Evolutionary conservation across 1,284 basidiomycete species (phyloP), one percentile per base, ranked within the genome.

Genomic region (Rhodotorula sp.): DNA sequence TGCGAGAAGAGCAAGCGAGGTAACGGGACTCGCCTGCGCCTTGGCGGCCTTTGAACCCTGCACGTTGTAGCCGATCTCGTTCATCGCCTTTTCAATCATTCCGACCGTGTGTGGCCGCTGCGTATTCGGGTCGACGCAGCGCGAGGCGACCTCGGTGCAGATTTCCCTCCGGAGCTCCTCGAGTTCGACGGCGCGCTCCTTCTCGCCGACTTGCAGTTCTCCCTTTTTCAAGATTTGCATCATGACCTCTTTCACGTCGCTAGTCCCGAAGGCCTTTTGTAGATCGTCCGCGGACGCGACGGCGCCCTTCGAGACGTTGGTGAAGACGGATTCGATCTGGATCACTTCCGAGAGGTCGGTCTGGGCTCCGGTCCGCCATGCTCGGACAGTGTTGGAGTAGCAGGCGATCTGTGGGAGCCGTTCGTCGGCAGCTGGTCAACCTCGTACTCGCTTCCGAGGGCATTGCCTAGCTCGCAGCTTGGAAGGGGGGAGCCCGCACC

Each of bases 81-180:
- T 84, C 93, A 99, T 95, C 0, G 94, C 95, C 83, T 98, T 99
- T 80, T 99, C 97, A 73, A 99, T 93, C 85, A 99, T 93, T 28
- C 92, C 90, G 59, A 95, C 92, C 2, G 94, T 90, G 81, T 97
- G 95, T 7, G 94, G 93, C 34, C 89, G 85, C 79, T 93, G 89
- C 5, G 93, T 95, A 5, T 85, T 82, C 1, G 95, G 97, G 79
- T 99, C 95, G 49, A 98, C 93, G 70, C 92, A 97, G 84, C 94
- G 95, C 82, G 95, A 92, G 1, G 93, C 89, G 6, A 99, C 92
- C 57, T 93, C 87, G 0, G 93, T 97, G 3, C 93, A 93, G 73
- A 99, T 97, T 80, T 99, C 97, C 77, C 89, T 90, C 72, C 92
- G 89, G 54, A 97, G 81, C 4, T 91, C 87, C 8, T 87, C 83